Conservation (phyloP, 441 rosid genomes). For the Melastoma candidum region DNA sequence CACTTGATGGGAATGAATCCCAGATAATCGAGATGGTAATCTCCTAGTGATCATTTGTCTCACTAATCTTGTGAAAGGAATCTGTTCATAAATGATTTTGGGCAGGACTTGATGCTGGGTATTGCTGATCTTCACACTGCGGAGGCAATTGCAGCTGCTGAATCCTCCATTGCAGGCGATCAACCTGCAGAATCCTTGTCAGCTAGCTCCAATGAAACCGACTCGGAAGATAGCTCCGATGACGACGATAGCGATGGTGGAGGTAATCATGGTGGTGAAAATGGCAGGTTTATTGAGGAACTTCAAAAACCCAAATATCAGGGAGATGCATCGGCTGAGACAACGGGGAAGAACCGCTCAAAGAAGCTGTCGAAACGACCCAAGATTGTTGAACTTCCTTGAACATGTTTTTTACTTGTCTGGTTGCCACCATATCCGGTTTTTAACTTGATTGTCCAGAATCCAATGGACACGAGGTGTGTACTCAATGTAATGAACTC, state of each 20-base stretch:
- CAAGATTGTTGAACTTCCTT: slow-evolving; percentile 38
- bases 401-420: slow-evolving; percentile 1
- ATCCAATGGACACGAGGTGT: no score
- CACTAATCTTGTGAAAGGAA: no score
- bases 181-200: slow-evolving; percentile 23
- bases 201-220: slow-evolving; percentile 23
- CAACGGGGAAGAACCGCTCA: slow-evolving; percentile 9
- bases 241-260: slow-evolving; percentile 9
- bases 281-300: neutral
- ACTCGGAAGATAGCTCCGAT: slow-evolving; percentile 31
- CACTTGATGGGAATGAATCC: slow-evolving; percentile 50
- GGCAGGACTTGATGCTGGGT: slow-evolving; percentile 18
- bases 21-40: slow-evolving; percentile 68
- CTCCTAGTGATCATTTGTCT: no score
- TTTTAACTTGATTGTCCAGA: no score
- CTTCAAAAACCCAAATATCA: slow-evolving; percentile 8
- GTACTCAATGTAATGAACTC: no score
- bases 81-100: no score
- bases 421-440: no score
- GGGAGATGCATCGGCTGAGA: slow-evolving; percentile 13
- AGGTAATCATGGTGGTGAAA: no score
- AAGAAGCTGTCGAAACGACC: slow-evolving; percentile 22
- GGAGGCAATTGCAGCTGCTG: slow-evolving; percentile 70
- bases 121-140: slow-evolving; percentile 81
- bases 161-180: slow-evolving; percentile 42